Base-by-base conservation (phyloP, 768 basidiomycete genomes). In the Hygrophorus russula region DNA sequence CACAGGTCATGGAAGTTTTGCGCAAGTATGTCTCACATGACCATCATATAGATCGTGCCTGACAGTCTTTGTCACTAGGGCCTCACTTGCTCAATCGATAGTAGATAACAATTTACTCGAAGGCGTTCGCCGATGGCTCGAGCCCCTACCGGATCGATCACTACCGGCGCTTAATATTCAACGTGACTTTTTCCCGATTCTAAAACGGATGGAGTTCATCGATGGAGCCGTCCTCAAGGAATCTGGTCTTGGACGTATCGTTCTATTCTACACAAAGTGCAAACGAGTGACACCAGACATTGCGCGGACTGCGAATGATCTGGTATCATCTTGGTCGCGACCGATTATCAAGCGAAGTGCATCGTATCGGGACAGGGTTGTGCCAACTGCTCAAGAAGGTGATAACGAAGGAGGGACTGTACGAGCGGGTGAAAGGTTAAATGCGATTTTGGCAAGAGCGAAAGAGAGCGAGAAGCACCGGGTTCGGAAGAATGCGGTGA, bases 151-250 rank as follows among this genome's bases (percentile, higher is more conserved):
- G 0, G 90, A 96, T 64, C 78, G 77, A 43, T 93, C 92, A 1
- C 73, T 99, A 2, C 96, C 96, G 0, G 90, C 92, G 3, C 73
- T 98, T 42, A 94, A 93, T 60, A 97, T 99, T 55, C 96, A 97
- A 59, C 80, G 81, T 36, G 85, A 92, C 41, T 80, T 98, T 51
- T 90, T 98, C 63, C 72, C 76, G 27, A 74, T 82, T 42, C 67
- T 99, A 8, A 71, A 70, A 49, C 89, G 83, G 68, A 89, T 98
- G 82, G 83, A 87, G 49, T 86, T 85, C 54, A 92, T 97, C 56
- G 94, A 97, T 63, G 80, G 80, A 27, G 62, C 78, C 14, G 87
- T 88, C 4, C 80, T 99, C 53, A 94, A 93, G 58, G 89, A 94
- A 58, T 87, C 87, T 1, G 79, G 81, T 0, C 71, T 99, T 3